These are phyloP conservation scores for Ormosia emarginata DNA, from an alignment of 306 rosid genomes.

Conservation along the genomic window DNA sequence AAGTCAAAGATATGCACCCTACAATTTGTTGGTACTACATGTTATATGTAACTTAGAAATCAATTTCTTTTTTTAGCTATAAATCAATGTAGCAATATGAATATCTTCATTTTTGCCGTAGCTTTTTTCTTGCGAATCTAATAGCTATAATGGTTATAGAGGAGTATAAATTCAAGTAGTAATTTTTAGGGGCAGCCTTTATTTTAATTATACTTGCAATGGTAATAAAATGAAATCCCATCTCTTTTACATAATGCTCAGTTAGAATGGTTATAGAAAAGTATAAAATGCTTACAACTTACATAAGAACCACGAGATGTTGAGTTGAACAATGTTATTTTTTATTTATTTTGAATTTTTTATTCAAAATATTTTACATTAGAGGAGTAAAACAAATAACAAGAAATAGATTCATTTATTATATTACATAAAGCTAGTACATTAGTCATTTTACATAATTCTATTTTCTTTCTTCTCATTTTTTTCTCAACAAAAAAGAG, in stretches of 20 bases:
- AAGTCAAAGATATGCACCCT: slow-evolving; percentile 1
- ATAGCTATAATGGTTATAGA: background rate
- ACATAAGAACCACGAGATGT: too few species aligned
- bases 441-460: too few species aligned
- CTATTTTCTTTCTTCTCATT: too few species aligned
- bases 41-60: background rate
- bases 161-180: background rate
- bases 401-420: too few species aligned
- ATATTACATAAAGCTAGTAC: too few species aligned
- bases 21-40: slow-evolving; percentile 1
- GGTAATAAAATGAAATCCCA: background rate
- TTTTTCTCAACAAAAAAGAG: too few species aligned
- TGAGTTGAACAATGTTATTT: too few species aligned
- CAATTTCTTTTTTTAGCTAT: slow-evolving; percentile 13
- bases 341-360: too few species aligned
- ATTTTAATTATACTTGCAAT: background rate
- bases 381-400: too few species aligned
- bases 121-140: background rate
- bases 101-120: background rate
- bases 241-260: background rate
- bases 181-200: background rate
- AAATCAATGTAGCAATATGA: background rate
- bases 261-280: background rate
- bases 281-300: too few species aligned
- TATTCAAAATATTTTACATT: too few species aligned